phyloP scores from a whole-genome alignment of 139 green algal genomes.

The Monoraphidium neglectum region DNA sequence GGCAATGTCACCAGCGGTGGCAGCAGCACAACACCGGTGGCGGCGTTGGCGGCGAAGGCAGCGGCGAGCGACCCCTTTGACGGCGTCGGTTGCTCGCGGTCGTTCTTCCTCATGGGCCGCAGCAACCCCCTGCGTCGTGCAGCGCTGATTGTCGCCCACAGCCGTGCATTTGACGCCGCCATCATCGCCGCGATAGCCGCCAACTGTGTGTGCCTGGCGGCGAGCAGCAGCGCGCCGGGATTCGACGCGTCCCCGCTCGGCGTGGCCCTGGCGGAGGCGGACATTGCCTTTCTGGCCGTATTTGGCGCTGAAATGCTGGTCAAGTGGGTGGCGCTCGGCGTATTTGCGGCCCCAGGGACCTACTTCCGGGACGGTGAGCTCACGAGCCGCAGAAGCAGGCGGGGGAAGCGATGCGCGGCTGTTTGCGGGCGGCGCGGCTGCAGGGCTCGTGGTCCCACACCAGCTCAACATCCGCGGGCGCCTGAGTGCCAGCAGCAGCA shows the following conservation, averaged over 20 bases:
- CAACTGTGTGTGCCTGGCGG: constrained; percentile 49
- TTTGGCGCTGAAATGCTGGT: constrained; percentile 67
- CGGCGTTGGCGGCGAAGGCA: not conserved
- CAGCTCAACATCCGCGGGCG: not conserved
- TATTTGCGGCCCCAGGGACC: constrained; percentile 34
- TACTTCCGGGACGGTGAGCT: constrained; percentile 58
- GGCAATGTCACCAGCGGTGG: not conserved
- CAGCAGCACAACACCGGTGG: not conserved
- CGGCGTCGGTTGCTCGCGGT: not conserved
- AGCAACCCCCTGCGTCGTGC: constrained; percentile 5
- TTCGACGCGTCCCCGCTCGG: constrained; percentile 17
- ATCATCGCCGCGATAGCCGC: constrained; percentile 42
- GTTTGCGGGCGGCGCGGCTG: no score
- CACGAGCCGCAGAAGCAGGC: not conserved
- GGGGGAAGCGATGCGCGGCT: not conserved
- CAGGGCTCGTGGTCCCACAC: no score
- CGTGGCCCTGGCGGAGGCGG: constrained; percentile 13
- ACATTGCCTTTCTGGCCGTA: constrained; percentile 57
- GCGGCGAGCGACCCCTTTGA: not conserved
- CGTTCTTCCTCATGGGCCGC: constrained; percentile 15
- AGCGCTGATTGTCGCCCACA: constrained; percentile 13
- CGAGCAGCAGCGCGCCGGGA: constrained; percentile 35
- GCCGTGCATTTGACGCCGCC: constrained; percentile 40
- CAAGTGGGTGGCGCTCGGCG: constrained; percentile 48
- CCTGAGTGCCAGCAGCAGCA: not conserved